A percentile compares a stretch with the other conserved stretches of the same genome.
phyloP scores from a whole-genome alignment of 257 asterid species.

The Phtheirospermum japonicum region DNA sequence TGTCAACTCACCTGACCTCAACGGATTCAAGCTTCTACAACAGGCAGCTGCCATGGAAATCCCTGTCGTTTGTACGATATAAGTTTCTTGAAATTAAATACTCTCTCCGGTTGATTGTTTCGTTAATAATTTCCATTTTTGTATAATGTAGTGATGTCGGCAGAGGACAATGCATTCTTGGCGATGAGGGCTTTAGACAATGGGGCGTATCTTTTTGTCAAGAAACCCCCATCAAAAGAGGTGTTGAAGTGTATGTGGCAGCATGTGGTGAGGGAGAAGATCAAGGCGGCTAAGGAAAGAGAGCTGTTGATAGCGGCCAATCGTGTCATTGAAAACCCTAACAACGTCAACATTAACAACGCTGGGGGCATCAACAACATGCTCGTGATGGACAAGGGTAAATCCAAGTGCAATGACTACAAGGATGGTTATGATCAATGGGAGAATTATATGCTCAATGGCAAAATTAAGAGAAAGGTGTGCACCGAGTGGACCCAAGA shows the following conservation, averaged over 20 bases:
- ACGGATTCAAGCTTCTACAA: slow-evolving; percentile 40
- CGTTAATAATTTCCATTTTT: not conserved
- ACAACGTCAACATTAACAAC: too few relatives aligned
- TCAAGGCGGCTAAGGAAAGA: not conserved
- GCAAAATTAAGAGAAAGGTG: not conserved
- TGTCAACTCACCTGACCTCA: slow-evolving; percentile 44
- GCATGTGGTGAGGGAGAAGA: slow-evolving; percentile 37
- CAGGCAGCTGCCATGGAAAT: slow-evolving; percentile 29
- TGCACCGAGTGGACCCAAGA: slow-evolving; percentile 4
- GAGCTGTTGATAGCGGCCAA: not conserved
- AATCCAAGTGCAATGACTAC: not conserved
- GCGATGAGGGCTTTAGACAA: slow-evolving; percentile 34
- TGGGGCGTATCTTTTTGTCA: slow-evolving; percentile 38
- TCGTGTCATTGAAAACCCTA: too few relatives aligned
- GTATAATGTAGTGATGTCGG: slow-evolving; percentile 28
- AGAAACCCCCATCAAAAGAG: slow-evolving; percentile 34
- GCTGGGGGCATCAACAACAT: not conserved
- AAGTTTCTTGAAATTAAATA: not conserved
- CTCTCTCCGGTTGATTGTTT: not conserved
- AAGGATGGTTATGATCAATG: not conserved
- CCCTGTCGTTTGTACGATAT: slow-evolving; percentile 35
- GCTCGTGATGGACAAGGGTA: not conserved
- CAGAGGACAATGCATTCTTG: slow-evolving; percentile 28
- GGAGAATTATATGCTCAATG: not conserved
- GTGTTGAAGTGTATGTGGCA: slow-evolving; percentile 40